Evolutionary conservation across 805 yeast genomes (phyloP).

Genomic region (Saturnispora saitoi): DNA sequence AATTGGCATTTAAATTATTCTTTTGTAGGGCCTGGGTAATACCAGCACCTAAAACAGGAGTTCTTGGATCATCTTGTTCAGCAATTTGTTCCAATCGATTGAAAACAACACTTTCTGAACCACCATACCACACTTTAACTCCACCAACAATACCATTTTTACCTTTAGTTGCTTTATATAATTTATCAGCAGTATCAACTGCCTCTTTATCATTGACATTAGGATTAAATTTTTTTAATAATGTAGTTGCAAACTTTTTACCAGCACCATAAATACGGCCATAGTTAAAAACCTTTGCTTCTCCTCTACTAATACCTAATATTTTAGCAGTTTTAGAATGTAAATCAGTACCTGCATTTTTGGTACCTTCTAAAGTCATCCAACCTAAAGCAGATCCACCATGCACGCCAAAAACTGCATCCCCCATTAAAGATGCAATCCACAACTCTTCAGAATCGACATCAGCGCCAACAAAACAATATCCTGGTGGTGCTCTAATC

Average conservation of each 20-base stretch:
- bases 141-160: conserved; percentile 24
- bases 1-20: conserved; percentile 51
- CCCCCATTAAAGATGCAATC: conserved; percentile 95
- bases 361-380: conserved; percentile 98
- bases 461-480: conserved; percentile 94
- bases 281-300: conserved; percentile 92
- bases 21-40: conserved; percentile 76
- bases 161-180: conserved; percentile 85
- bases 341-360: conserved; percentile 83
- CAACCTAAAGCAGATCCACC: conserved; percentile 97
- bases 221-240: conserved; percentile 78
- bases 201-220: conserved; percentile 60
- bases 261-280: conserved; percentile 99
- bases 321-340: conserved; percentile 92
- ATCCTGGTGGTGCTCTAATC: conserved; percentile 81
- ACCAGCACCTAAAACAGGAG: conserved; percentile 91
- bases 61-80: conserved; percentile 65
- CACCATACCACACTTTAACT: conserved; percentile 61
- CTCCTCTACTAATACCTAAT: conserved; percentile 79
- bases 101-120: conserved; percentile 88
- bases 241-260: conserved; percentile 74
- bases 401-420: conserved; percentile 77
- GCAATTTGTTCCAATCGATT: conserved; percentile 86
- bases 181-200: conserved; percentile 45
- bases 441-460: conserved; percentile 97